Base-by-base conservation (phyloP, 495 filamentous ascomycete genomes). In the Cercophora sp. region DNA sequence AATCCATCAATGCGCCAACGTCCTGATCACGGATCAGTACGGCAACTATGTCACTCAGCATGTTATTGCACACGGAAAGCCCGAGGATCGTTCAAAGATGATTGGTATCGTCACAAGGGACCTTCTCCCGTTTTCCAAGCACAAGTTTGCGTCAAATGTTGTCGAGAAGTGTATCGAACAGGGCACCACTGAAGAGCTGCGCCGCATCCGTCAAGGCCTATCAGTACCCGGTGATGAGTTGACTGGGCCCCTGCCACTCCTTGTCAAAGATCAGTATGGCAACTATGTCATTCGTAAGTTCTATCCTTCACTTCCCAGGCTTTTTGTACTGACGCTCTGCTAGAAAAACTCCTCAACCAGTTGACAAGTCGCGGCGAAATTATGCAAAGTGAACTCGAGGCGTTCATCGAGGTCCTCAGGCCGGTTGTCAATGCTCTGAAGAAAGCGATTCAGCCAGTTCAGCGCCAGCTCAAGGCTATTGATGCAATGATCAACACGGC, bases 1-100 rank as follows among this genome's bases (percentile, higher is more conserved):
- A 68, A 75, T 98, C 2, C 88, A 94, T 59, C 70, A 70, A 5
- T 89, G 84, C 61, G 85, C 86, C 0, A 53, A 79, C 22, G 76
- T 74, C 41, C 79, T 98, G 27, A 87, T 97, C 46, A 79, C 85
- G 2, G 90, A 98, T 60, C 88, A 92, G 61, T 98, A 88, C 56
- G 93, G 93, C 25, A 98, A 98, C 70, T 98, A 98, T 65, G 93
- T 98, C 26, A 89, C 87, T 11, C 94, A 97, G 63, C 90, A 98
- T 69, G 81, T 97, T 43, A 92, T 98, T 48, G 79, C 87, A 47
- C 83, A 89, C 54, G 94, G 94, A 11, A 77, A 83, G 25, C 80
- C 83, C 20, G 83, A 85, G 42, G 91, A 96, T 57, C 83, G 87
- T 16, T 77, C 74, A 1, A 79, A 75, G 54, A 84, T 96, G 66